Percentiles rank a stretch among this genome's conserved stretches.
Evolutionary conservation across 2,329 filamentous ascomycete species (phyloP).

Genomic region (Davidsoniella neocaledoniae): DNA sequence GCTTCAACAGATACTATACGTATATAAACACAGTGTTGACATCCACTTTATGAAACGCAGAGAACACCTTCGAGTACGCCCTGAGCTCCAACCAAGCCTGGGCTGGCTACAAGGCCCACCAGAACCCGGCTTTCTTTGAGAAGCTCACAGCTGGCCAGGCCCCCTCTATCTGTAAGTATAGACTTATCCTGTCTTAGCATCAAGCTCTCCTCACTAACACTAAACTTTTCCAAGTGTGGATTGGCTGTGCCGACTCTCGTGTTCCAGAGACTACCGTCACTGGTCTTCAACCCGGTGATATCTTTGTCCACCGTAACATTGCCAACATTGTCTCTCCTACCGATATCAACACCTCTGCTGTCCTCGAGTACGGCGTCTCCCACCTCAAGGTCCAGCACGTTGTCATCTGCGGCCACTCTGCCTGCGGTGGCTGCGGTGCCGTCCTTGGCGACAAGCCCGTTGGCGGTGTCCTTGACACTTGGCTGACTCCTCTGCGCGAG

Average conservation of each 20-base stretch:
- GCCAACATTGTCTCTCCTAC: constrained; percentile 63
- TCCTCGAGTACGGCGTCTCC: constrained; percentile 64
- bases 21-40: not conserved
- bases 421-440: constrained; percentile 49
- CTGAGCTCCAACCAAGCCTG: constrained; percentile 55
- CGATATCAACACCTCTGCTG: constrained; percentile 58
- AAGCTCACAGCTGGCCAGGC: constrained; percentile 50
- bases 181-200: not conserved
- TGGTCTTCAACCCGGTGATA: constrained; percentile 62
- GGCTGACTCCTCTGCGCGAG: constrained; percentile 34
- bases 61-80: constrained; percentile 40
- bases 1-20: too few species aligned
- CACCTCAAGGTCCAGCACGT: constrained; percentile 57
- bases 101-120: constrained; percentile 45
- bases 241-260: constrained; percentile 75
- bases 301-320: constrained; percentile 84
- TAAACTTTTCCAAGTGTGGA: constrained; percentile 41
- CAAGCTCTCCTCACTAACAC: not conserved
- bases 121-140: constrained; percentile 56
- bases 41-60: not conserved
- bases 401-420: constrained; percentile 52
- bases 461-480: constrained; percentile 37
- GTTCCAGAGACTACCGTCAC: constrained; percentile 71
- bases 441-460: constrained; percentile 31
- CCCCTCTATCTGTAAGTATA: constrained; percentile 38